Percentiles rank a stretch among this genome's conserved stretches.
phyloP scores from a whole-genome alignment of 2,329 filamentous ascomycete species.

The Xylaria digitata region DNA sequence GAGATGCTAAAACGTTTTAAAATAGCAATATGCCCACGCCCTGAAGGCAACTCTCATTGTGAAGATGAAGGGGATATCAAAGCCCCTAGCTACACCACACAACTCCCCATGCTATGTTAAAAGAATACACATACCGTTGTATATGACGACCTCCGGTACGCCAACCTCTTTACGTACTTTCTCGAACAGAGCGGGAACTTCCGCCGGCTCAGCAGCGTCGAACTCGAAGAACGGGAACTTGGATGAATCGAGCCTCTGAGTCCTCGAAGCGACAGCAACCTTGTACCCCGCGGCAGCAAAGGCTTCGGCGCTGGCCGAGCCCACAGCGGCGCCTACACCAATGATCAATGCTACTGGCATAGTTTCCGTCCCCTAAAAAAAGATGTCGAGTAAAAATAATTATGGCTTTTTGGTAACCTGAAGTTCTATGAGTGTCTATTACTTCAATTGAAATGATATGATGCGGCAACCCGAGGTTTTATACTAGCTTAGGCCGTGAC shows the following conservation, averaged over 20 bases:
- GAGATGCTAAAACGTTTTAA: neutral
- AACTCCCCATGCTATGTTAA: neutral
- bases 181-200: constrained; percentile 41
- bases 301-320: constrained; percentile 38
- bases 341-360: constrained; percentile 47
- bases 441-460: no score
- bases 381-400: neutral
- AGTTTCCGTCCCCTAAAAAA: neutral
- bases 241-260: constrained; percentile 37
- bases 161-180: constrained; percentile 34
- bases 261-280: constrained; percentile 47
- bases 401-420: neutral
- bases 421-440: no score
- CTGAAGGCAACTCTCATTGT: neutral
- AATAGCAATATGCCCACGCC: neutral
- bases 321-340: constrained; percentile 45
- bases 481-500: neutral
- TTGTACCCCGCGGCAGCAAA: constrained; percentile 45
- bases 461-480: neutral
- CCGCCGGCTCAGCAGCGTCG: constrained; percentile 37
- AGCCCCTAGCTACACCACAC: neutral
- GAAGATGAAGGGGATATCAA: neutral
- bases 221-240: constrained; percentile 38
- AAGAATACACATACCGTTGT: constrained; percentile 35
- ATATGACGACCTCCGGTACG: constrained; percentile 39